Evolutionary conservation across 1,139 yeast species (phyloP).

Genomic region (Yamadazyma siamensis): DNA sequence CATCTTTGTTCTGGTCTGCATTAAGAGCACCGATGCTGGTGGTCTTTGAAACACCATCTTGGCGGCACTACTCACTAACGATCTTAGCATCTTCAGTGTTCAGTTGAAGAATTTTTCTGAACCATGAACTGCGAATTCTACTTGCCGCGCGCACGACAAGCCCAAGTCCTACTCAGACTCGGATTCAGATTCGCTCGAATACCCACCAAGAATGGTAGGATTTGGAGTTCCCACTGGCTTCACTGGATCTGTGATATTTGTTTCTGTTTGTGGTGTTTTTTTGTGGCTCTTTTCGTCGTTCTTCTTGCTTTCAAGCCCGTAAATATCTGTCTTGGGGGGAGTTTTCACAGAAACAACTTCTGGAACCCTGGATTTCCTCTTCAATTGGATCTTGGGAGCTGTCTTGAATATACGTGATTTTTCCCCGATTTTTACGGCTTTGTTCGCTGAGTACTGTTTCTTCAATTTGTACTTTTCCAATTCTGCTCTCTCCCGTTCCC

Average conservation of each 20-base stretch:
- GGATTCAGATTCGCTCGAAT: conserved; percentile 12
- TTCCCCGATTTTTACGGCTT: neutral
- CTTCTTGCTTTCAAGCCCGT: too few relatives aligned
- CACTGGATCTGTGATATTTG: neutral
- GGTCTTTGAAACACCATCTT: conserved; percentile 18
- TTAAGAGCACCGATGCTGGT: conserved; percentile 18
- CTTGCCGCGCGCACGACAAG: too few relatives aligned
- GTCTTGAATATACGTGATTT: too few relatives aligned
- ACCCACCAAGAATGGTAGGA: conserved; percentile 3
- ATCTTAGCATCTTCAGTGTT: conserved; percentile 9
- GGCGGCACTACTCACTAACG: conserved; percentile 12
- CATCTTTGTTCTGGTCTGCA: conserved; percentile 48
- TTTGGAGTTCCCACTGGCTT: neutral
- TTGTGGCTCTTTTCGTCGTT: neutral
- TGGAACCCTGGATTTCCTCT: too few relatives aligned
- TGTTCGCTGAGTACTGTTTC: conserved; percentile 1
- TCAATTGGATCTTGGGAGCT: too few relatives aligned
- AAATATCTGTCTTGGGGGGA: too few relatives aligned
- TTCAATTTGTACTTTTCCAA: conserved; percentile 8
- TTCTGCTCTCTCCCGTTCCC: conserved; percentile 8
- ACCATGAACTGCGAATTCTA: neutral
- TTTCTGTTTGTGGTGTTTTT: neutral
- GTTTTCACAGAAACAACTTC: too few relatives aligned
- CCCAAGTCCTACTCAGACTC: too few relatives aligned
- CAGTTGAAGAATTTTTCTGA: conserved; percentile 1